Percentiles rank a stretch among this genome's conserved stretches.
Evolutionary conservation across 2,329 filamentous ascomycete genomes (phyloP).

Genomic region (Alternaria arbusti): DNA sequence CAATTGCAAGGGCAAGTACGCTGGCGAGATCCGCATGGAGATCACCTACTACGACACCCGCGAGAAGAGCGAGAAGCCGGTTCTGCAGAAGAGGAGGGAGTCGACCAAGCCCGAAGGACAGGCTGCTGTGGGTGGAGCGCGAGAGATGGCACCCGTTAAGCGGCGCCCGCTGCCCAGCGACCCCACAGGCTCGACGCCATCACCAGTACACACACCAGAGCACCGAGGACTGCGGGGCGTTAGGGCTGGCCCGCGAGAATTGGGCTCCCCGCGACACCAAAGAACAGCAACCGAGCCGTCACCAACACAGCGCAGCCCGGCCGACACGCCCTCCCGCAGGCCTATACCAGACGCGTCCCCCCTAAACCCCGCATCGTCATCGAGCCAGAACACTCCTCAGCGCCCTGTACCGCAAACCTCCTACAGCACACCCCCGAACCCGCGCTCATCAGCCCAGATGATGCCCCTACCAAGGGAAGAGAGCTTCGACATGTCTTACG

Average conservation of each 20-base stretch:
- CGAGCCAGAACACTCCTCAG: conserved; percentile 35
- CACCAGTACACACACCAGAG: conserved; percentile 38
- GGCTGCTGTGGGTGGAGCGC: conserved; percentile 54
- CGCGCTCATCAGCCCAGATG: conserved; percentile 30
- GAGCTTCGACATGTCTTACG: conserved; percentile 46
- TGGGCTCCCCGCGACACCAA: conserved; percentile 43
- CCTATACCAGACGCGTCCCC: conserved; percentile 38
- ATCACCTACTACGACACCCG: conserved; percentile 94
- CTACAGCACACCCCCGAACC: conserved; percentile 31
- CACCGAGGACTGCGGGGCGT: conserved; percentile 37
- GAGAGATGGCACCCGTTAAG: conserved; percentile 71
- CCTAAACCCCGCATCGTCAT: conserved; percentile 21
- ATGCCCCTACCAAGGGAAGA: conserved; percentile 27
- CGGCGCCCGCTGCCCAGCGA: conserved; percentile 83
- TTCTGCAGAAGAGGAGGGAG: conserved; percentile 60
- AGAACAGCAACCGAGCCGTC: conserved; percentile 28
- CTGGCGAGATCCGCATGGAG: conserved; percentile 91
- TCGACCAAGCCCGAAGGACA: conserved; percentile 41
- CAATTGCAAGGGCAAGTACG: conserved; percentile 90
- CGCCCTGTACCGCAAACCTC: conserved; percentile 31
- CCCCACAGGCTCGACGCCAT: conserved; percentile 63
- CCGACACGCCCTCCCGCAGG: conserved; percentile 36
- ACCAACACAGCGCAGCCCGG: conserved; percentile 25
- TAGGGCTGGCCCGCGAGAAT: conserved; percentile 43
- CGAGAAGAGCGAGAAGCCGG: conserved; percentile 76